Evolutionary conservation across 306 rosid species (phyloP).

Genomic region (Cicer yamashitae): DNA sequence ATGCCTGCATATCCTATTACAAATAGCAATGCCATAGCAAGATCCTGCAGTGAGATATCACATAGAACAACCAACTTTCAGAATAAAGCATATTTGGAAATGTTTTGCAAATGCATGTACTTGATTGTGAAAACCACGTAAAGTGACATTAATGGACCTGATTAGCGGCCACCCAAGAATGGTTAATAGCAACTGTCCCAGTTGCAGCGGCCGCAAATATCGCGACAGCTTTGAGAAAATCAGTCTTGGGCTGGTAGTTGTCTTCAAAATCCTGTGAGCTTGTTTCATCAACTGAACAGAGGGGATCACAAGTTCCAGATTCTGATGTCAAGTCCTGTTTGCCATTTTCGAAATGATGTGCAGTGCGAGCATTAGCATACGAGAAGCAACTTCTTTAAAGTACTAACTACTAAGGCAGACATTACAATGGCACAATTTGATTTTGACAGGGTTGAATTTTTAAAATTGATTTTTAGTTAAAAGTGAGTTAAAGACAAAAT

Average conservation of each 20-base stretch:
- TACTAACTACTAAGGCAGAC: slow-evolving; percentile 5
- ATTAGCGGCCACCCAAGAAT: slow-evolving; percentile 94
- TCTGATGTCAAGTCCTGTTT: slow-evolving; percentile 62
- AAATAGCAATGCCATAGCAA: slow-evolving; percentile 90
- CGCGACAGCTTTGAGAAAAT: slow-evolving; percentile 85
- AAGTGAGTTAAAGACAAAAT: too few species aligned
- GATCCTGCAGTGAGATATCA: slow-evolving; percentile 62
- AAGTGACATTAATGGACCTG: slow-evolving; percentile 65
- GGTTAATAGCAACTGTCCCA: slow-evolving; percentile 88
- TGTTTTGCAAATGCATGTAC: slow-evolving; percentile 1
- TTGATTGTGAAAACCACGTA: slow-evolving; percentile 28
- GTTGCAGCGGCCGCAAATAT: slow-evolving; percentile 68
- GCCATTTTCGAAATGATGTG: slow-evolving; percentile 40
- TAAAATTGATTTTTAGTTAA: too few species aligned
- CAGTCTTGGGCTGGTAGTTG: slow-evolving; percentile 76
- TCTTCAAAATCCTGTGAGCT: slow-evolving; percentile 72
- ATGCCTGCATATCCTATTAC: slow-evolving; percentile 94
- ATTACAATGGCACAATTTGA: too few species aligned
- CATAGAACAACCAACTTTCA: slow-evolving; percentile 30
- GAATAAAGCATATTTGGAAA: slow-evolving; percentile 6
- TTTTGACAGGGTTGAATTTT: too few species aligned
- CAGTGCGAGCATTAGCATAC: slow-evolving; percentile 33
- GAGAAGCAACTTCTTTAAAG: slow-evolving; percentile 8
- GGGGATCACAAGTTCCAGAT: slow-evolving; percentile 77
- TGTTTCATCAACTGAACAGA: slow-evolving; percentile 80